Conservation (phyloP, 345 rosid species). For the Atalantia buxifolia region DNA sequence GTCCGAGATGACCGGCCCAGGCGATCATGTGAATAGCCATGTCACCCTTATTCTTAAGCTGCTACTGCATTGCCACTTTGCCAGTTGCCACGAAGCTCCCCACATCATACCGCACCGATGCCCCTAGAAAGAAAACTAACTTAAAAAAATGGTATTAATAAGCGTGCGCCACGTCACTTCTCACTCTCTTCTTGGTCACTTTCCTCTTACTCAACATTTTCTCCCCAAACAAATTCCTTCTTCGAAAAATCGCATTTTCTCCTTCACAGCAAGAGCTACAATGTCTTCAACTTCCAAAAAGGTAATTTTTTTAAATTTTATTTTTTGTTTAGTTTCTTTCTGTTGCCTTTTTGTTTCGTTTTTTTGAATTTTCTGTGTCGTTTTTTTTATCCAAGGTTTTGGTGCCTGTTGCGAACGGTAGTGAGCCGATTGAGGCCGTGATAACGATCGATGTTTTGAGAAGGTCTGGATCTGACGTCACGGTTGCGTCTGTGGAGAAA, state of each 20-base stretch:
- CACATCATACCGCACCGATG: background rate
- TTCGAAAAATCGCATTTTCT: conserved; percentile 30
- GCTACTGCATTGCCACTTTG: background rate
- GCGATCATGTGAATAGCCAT: too few relatives aligned
- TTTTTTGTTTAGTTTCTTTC: conserved; percentile 18
- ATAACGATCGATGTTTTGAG: conserved; percentile 78
- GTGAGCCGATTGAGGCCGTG: conserved; percentile 94
- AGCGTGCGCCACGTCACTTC: conserved; percentile 23
- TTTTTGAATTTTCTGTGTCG: background rate
- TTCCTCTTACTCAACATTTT: background rate
- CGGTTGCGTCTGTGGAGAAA: too few relatives aligned
- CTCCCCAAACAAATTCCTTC: conserved; percentile 1
- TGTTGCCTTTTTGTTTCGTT: background rate
- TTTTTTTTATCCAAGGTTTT: conserved; percentile 46
- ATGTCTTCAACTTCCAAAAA: conserved; percentile 62
- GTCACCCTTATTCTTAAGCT: too few relatives aligned
- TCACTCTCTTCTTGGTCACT: conserved; percentile 3
- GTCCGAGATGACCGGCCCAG: too few relatives aligned
- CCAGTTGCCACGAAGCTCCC: background rate
- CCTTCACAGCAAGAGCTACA: conserved; percentile 26
- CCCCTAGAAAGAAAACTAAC: conserved; percentile 12
- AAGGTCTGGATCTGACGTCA: conserved; percentile 67
- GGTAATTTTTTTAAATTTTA: conserved; percentile 27
- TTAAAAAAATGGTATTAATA: conserved; percentile 22
- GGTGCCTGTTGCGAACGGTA: conserved; percentile 91